Evolutionary conservation across 352 stramenopile species (phyloP).

Genomic region (Phytophthora podocarpi): DNA sequence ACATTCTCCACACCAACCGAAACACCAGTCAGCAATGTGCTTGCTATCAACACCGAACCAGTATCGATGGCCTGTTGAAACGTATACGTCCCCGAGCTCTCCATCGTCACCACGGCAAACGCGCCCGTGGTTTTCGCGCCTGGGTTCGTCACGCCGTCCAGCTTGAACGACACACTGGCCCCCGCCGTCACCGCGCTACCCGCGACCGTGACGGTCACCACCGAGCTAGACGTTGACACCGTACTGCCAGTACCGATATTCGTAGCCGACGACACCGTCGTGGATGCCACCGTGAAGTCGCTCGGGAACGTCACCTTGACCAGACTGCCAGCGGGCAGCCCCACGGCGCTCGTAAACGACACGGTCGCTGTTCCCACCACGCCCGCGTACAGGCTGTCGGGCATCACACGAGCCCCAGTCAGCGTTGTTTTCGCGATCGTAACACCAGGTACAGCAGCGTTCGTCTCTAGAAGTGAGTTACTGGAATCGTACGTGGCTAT

Average conservation of each 20-base stretch:
- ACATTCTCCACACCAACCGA: neutral
- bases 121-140: conserved; percentile 43
- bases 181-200: conserved; percentile 30
- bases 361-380: conserved; percentile 31
- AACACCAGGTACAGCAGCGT: conserved; percentile 1
- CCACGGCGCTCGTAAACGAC: conserved; percentile 44
- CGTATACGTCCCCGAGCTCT: too few species aligned
- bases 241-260: conserved; percentile 36
- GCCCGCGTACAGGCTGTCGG: conserved; percentile 39
- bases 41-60: conserved; percentile 4
- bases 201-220: conserved; percentile 36
- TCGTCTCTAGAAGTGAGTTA: conserved; percentile 9
- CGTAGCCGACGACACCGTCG: conserved; percentile 21
- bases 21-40: conserved; percentile 11
- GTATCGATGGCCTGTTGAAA: conserved; percentile 6
- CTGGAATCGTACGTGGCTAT: conserved; percentile 33
- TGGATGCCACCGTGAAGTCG: conserved; percentile 36
- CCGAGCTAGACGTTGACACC: conserved; percentile 19
- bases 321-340: conserved; percentile 37
- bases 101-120: conserved; percentile 45
- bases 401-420: conserved; percentile 11
- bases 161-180: conserved; percentile 41
- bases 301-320: conserved; percentile 47
- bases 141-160: conserved; percentile 60
- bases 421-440: conserved; percentile 28